phyloP scores from a whole-genome alignment of 768 basidiomycete genomes.

The Amylocystis lapponica region DNA sequence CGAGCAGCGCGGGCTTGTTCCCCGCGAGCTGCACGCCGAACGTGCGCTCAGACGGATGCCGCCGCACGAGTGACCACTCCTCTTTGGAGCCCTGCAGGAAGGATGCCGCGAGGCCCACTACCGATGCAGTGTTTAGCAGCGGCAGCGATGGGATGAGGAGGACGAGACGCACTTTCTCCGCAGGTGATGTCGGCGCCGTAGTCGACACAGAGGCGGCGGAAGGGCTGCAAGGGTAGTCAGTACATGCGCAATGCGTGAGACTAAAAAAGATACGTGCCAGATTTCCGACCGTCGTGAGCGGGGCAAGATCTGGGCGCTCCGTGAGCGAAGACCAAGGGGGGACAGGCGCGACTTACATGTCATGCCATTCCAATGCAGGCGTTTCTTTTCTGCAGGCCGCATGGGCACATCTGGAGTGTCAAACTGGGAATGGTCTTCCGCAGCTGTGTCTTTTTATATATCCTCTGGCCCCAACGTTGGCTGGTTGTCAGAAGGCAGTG shows the following conservation, averaged over 20 bases:
- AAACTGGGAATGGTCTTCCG: slow-evolving; percentile 25
- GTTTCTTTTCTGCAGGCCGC: slow-evolving; percentile 78
- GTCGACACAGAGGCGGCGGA: slow-evolving; percentile 81
- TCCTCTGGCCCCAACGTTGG: no score
- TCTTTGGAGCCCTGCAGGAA: slow-evolving; percentile 85
- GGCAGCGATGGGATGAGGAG: no score
- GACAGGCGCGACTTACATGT: slow-evolving; percentile 55
- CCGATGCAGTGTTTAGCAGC: neutral
- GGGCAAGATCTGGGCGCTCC: slow-evolving; percentile 49
- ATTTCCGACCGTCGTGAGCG: slow-evolving; percentile 94
- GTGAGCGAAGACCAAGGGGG: slow-evolving; percentile 27
- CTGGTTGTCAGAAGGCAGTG: no score
- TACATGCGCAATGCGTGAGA: no score
- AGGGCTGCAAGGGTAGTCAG: slow-evolving; percentile 72
- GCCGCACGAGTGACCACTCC: slow-evolving; percentile 90
- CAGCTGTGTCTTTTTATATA: no score
- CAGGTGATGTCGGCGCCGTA: slow-evolving; percentile 94
- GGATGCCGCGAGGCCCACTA: slow-evolving; percentile 91
- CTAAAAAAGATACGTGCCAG: slow-evolving; percentile 58
- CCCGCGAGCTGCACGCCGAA: slow-evolving; percentile 96
- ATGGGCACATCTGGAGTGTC: slow-evolving; percentile 68
- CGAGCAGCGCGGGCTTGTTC: slow-evolving; percentile 73
- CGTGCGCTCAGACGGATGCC: slow-evolving; percentile 79
- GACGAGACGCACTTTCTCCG: slow-evolving; percentile 86
- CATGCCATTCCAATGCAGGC: slow-evolving; percentile 81